phyloP scores from a whole-genome alignment of 257 asterid genomes.

The Solanum stenotomum region DNA sequence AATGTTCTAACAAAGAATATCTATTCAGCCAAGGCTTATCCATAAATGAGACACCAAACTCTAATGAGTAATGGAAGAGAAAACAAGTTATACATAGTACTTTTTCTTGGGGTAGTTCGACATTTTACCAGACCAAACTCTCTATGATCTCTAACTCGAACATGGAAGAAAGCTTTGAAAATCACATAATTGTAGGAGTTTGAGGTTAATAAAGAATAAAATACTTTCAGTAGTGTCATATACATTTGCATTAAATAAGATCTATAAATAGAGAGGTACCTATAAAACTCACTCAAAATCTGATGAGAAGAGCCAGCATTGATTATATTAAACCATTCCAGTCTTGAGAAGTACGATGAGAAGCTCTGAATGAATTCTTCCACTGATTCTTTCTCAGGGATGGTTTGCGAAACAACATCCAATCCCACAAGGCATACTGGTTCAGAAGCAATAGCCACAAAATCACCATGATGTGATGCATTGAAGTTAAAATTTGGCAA shows the following conservation, averaged over 20 bases:
- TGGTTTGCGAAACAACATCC: conserved; percentile 56
- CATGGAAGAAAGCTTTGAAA: background rate
- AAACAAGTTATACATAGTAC: background rate
- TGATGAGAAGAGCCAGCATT: conserved; percentile 43
- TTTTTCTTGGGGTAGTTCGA: too few species aligned
- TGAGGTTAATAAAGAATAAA: background rate
- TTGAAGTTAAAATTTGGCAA: conserved; percentile 75
- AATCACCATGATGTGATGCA: conserved; percentile 88
- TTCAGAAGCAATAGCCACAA: conserved; percentile 90
- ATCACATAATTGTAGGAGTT: background rate
- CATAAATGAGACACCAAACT: too few species aligned
- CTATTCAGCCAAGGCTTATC: too few species aligned
- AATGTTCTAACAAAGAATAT: too few species aligned
- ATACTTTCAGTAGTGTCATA: background rate
- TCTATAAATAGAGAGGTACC: conserved; percentile 22
- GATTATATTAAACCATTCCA: conserved; percentile 56
- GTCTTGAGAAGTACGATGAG: conserved; percentile 51
- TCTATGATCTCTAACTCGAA: background rate
- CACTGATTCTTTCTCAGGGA: conserved; percentile 63
- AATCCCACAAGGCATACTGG: conserved; percentile 82
- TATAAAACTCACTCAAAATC: conserved; percentile 51
- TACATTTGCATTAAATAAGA: background rate
- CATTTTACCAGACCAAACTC: too few species aligned
- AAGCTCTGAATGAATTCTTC: conserved; percentile 46
- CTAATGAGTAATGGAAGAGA: background rate